Conservation (phyloP, 176 grass and related monocot species). For the Oryza rufipogon region DNA sequence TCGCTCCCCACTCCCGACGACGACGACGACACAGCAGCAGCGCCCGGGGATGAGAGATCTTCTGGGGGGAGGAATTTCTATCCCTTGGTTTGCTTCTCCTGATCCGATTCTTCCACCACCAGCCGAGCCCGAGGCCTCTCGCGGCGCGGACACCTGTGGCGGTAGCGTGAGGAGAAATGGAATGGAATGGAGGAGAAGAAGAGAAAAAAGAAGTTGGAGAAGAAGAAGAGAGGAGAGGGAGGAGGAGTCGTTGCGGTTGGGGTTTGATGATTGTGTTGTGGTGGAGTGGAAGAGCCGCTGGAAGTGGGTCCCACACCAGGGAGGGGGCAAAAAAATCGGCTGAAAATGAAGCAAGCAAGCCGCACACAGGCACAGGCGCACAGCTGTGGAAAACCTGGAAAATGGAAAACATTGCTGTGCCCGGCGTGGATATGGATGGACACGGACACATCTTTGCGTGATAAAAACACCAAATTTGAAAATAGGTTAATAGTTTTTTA, state of each 20-base stretch:
- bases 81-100: conserved; percentile 20
- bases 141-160: conserved; percentile 30
- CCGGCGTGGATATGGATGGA: no score
- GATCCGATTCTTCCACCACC: conserved; percentile 10
- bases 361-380: no score
- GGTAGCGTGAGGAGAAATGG: conserved; percentile 13
- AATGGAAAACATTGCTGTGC: not conserved
- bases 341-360: not conserved
- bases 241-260: not conserved
- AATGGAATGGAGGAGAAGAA: not conserved
- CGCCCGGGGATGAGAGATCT: conserved; percentile 35
- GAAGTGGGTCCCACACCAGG: conserved; percentile 26
- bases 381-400: not conserved
- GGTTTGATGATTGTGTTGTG: conserved; percentile 22
- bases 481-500: no score
- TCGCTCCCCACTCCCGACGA: no score
- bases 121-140: not conserved
- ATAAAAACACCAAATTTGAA: not conserved
- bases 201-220: not conserved
- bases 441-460: no score
- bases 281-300: conserved; percentile 36
- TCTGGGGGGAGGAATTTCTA: conserved; percentile 22
- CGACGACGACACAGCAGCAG: not conserved
- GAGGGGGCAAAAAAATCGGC: not conserved
- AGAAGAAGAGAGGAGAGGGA: not conserved